These are phyloP conservation scores for Hypoxylon perforatum DNA, from an alignment of 495 filamentous ascomycete genomes.

Conservation along the genomic window DNA sequence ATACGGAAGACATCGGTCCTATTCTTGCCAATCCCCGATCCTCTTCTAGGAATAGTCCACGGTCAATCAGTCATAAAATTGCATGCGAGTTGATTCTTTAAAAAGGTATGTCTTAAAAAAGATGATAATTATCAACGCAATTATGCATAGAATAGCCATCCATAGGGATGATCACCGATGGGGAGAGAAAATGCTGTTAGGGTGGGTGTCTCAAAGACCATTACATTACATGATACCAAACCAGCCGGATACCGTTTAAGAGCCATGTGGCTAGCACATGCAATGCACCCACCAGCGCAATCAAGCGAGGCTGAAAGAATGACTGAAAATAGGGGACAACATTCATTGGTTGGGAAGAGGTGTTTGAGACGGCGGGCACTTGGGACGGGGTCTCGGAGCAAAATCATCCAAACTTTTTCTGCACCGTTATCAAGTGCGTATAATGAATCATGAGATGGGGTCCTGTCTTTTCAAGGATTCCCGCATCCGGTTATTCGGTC, in stretches of 20 bases:
- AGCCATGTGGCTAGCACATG: conserved; percentile 39
- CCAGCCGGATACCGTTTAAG: background rate
- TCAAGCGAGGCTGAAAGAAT: conserved; percentile 31
- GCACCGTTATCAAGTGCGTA: background rate
- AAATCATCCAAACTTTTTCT: background rate
- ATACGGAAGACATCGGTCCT: conserved; percentile 23
- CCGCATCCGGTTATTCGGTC: conserved; percentile 8
- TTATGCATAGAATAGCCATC: conserved; percentile 10
- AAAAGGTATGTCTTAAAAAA: conserved; percentile 8
- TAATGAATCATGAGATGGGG: conserved; percentile 3
- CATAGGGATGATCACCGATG: background rate
- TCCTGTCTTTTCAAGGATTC: conserved; percentile 1
- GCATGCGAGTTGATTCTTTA: background rate
- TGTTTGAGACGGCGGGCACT: no score
- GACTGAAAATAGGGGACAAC: background rate
- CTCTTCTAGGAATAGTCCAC: background rate
- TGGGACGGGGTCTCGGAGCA: conserved; percentile 7
- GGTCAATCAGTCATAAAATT: background rate
- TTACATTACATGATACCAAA: conserved; percentile 1
- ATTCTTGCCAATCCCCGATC: conserved; percentile 11
- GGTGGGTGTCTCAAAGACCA: conserved; percentile 10
- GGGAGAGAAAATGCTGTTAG: conserved; percentile 5
- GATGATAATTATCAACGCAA: conserved; percentile 3
- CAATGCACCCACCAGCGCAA: conserved; percentile 5
- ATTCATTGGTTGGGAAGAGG: no score